These are phyloP conservation scores for Aleurites moluccanus DNA, from an alignment of 441 rosid genomes.

Conservation along the genomic window DNA sequence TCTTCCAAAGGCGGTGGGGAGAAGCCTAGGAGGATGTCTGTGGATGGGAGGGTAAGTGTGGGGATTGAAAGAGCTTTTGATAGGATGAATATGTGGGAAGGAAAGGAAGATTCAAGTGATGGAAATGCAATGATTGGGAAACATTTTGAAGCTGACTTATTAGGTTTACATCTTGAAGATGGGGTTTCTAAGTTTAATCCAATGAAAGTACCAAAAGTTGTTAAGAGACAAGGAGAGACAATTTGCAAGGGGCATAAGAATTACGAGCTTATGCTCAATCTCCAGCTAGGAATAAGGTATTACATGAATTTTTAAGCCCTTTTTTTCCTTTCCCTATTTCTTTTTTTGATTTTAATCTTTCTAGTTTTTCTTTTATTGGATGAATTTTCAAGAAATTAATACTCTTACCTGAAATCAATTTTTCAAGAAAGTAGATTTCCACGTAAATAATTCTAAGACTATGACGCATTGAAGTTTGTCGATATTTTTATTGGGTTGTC, in stretches of 20 bases:
- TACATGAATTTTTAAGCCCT: neutral
- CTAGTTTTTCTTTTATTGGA: too few relatives aligned
- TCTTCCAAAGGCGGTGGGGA: conserved; percentile 48
- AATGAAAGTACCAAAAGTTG: conserved; percentile 44
- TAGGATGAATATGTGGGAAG: conserved; percentile 59
- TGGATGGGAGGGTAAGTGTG: conserved; percentile 40
- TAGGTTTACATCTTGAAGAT: conserved; percentile 25
- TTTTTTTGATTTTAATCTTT: neutral
- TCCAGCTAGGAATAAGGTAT: conserved; percentile 94
- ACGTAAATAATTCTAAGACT: neutral
- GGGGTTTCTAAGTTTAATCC: conserved; percentile 34
- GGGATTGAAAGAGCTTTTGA: conserved; percentile 54
- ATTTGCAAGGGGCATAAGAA: conserved; percentile 90
- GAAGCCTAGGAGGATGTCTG: conserved; percentile 48
- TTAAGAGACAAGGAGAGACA: conserved; percentile 76
- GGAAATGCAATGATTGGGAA: conserved; percentile 24
- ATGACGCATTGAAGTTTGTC: too few relatives aligned
- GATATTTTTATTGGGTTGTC: too few relatives aligned
- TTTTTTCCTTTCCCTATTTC: too few relatives aligned
- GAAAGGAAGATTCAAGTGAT: conserved; percentile 27
- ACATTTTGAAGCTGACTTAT: conserved; percentile 36
- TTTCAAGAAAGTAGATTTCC: too few relatives aligned
- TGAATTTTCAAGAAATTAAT: too few relatives aligned
- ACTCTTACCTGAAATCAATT: too few relatives aligned
- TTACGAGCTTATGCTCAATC: conserved; percentile 94